Conservation (phyloP, 2,329 filamentous ascomycete genomes). For the Paraconiothyrium brasiliense region DNA sequence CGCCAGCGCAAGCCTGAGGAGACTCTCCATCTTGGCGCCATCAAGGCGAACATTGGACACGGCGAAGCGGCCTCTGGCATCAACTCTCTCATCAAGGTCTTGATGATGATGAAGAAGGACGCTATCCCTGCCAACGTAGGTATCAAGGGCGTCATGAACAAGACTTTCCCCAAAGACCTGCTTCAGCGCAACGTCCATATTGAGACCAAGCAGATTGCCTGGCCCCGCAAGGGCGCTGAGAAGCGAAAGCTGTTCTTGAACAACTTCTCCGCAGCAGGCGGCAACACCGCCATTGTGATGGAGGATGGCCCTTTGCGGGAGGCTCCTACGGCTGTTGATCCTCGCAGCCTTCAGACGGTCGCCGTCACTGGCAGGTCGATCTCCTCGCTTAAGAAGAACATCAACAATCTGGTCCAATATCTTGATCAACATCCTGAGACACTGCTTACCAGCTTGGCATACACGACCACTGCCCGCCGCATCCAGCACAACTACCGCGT, state of each 20-base stretch:
- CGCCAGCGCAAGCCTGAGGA: conserved; percentile 60
- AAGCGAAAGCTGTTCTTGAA: conserved; percentile 62
- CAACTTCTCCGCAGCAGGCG: conserved; percentile 64
- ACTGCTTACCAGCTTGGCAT: conserved; percentile 59
- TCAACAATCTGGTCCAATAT: conserved; percentile 58
- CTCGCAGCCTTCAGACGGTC: conserved; percentile 57
- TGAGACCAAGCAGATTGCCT: conserved; percentile 56
- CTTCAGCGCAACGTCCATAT: conserved; percentile 63
- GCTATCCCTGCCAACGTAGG: conserved; percentile 64
- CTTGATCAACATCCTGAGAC: conserved; percentile 56
- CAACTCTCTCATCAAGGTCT: conserved; percentile 62
- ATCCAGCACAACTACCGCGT: conserved; percentile 65
- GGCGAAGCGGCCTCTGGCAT: conserved; percentile 65
- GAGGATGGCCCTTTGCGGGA: conserved; percentile 60
- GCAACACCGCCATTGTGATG: conserved; percentile 63
- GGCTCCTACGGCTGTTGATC: conserved; percentile 54
- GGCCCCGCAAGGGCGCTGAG: conserved; percentile 57
- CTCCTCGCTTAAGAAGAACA: conserved; percentile 61
- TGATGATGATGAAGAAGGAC: conserved; percentile 65
- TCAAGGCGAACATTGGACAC: conserved; percentile 66
- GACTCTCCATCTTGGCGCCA: conserved; percentile 62
- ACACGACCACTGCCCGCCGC: conserved; percentile 62
- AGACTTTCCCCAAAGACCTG: conserved; percentile 63
- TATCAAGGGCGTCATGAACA: conserved; percentile 65
- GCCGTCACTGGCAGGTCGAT: conserved; percentile 63